phyloP scores from a whole-genome alignment of 2,329 filamentous ascomycete species.

The Beauveria medogensis region DNA sequence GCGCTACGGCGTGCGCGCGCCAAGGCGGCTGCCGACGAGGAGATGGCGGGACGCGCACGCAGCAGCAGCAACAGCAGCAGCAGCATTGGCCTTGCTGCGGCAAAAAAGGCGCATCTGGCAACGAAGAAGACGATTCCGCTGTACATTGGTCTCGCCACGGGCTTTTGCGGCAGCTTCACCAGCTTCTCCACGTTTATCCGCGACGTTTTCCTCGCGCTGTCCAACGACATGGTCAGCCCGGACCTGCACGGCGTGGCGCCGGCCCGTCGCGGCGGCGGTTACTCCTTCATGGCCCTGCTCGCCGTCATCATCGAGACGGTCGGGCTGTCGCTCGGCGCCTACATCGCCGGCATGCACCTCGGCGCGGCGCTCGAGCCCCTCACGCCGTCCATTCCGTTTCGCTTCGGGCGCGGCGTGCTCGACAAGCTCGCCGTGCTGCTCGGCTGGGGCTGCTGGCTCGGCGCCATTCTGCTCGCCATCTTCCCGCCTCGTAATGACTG shows the following conservation, averaged over 20 bases:
- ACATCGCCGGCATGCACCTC: conserved; percentile 67
- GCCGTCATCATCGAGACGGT: conserved; percentile 68
- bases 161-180: conserved; percentile 84
- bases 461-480: conserved; percentile 61
- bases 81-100: conserved; percentile 29
- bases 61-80: no score
- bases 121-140: conserved; percentile 81
- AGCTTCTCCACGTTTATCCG: conserved; percentile 82
- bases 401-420: conserved; percentile 48
- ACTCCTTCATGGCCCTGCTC: conserved; percentile 74
- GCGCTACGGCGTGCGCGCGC: conserved; percentile 21
- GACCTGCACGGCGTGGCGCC: conserved; percentile 29
- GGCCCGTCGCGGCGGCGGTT: conserved; percentile 56
- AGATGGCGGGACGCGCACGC: not conserved
- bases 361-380: conserved; percentile 52
- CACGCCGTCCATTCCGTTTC: conserved; percentile 53
- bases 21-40: conserved; percentile 9
- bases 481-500: conserved; percentile 66
- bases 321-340: conserved; percentile 57
- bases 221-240: conserved; percentile 54
- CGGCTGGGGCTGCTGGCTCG: conserved; percentile 69
- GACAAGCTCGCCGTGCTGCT: conserved; percentile 58
- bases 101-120: conserved; percentile 50
- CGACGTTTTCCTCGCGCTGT: conserved; percentile 70
- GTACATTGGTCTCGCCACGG: conserved; percentile 79